Base-by-base conservation (phyloP, 495 filamentous ascomycete species). In the Penicillium desertorum region DNA sequence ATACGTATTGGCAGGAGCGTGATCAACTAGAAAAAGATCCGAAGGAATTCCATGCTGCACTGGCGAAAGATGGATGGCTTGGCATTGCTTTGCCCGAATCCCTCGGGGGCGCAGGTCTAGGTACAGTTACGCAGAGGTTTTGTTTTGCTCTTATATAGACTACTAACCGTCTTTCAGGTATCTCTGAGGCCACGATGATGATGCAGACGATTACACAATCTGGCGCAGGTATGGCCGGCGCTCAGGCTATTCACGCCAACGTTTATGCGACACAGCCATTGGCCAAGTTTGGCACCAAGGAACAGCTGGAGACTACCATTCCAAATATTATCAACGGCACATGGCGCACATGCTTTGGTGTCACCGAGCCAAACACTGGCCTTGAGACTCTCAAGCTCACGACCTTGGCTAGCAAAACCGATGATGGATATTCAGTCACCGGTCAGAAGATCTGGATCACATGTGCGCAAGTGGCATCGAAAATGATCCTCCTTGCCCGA, bases 401-500 rank as follows among this genome's bases (percentile, higher is more conserved):
- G 45, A 92, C 88, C 0, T 68, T 72, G 22, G 89, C 85, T 3
- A 72, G 61, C 34, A 83, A 71, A 64, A 70, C 69, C 11, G 57
- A 51, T 3, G 79, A 82, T 25, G 71, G 68, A 19, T 92, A 89
- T 71, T 74, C 68, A 0, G 77, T 93, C 14, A 78, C 81, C 0
- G 89, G 89, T 0, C 88, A 91, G 66, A 92, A 92, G 76, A 91
- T 91, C 58, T 90, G 88, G 89, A 92, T 91, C 41, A 86, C 88
- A 3, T 89, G 81, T 54, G 89, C 89, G 4, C 87, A 92, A 66
- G 86, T 90, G 7, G 88, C 88, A 1, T 74, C 76, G 5, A 88
- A 87, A 62, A 91, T 92, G 88, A 83, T 92, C 7, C 75, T 92
- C 2, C 77, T 94, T 0, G 89, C 89, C 11, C 82, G 89, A 11